Base-by-base conservation (phyloP, 2,329 filamentous ascomycete genomes). In the Fonsecaea monophora region DNA sequence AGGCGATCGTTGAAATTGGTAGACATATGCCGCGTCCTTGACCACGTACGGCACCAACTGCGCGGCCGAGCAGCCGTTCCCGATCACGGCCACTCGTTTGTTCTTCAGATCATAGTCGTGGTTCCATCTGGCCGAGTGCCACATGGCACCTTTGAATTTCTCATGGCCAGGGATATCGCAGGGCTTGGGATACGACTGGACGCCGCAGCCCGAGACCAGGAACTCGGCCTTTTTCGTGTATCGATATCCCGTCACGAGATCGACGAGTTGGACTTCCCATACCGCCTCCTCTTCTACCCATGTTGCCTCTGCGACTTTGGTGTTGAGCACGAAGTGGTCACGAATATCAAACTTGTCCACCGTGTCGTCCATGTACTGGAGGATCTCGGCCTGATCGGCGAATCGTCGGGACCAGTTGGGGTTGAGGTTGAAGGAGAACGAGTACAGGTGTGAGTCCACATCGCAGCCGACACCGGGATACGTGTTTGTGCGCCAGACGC, bases 121-220 rank as follows among this genome's bases (percentile, higher is more conserved):
- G 60, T 84, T 79, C 86, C 85, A 87, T 60, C 83, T 76, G 4
- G 85, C 85, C 0, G 85, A 85, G 70, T 88, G 86, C 66, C 87
- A 84, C 38, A 86, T 78, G 15, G 80, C 74, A 5, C 86, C 85
- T 67, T 83, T 76, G 72, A 87, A 87, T 2, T 73, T 76, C 12
- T 86, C 83, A 42, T 81, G 79, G 0, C 85, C 85, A 13, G 81
- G 80, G 34, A 87, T 80, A 8, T 75, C 71, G 35, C 25, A 38
- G 13, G 70, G 67, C 38, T 68, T 71, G 1, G 74, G 74, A 40
- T 34, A 74, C 67, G 5, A 77, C 69, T 2, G 72, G 68, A 1
- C 76, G 77, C 38, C 74, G 2, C 74, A 75, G 2, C 38, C 38
- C 13, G 77, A 75, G 21, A 78, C 71, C 21, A 78, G 67, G n/a